These are phyloP conservation scores for Pythium pyrilobum DNA, from an alignment of 352 stramenopile species.

Conservation along the genomic window DNA sequence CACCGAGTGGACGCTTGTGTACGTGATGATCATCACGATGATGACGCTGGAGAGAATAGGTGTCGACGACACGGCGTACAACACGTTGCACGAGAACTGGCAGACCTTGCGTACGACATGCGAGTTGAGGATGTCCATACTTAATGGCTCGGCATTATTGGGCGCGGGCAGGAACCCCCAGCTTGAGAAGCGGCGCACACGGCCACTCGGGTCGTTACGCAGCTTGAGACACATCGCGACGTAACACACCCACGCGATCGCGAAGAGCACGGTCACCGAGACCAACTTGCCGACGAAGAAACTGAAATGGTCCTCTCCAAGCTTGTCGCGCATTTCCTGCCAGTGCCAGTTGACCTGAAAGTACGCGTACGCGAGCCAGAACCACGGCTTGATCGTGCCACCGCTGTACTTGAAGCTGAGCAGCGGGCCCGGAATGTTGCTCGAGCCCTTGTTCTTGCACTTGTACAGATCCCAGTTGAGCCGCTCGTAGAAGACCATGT, in stretches of 20 bases:
- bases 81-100: constrained; percentile 66
- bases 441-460: constrained; percentile 57
- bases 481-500: constrained; percentile 88
- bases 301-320: constrained; percentile 58
- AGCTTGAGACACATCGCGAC: constrained; percentile 62
- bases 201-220: constrained; percentile 57
- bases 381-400: constrained; percentile 68
- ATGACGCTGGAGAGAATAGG: constrained; percentile 57
- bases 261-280: constrained; percentile 53
- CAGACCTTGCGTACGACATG: constrained; percentile 61
- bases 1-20: constrained; percentile 43
- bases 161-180: constrained; percentile 45
- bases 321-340: constrained; percentile 48
- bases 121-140: constrained; percentile 70
- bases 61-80: constrained; percentile 65
- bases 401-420: constrained; percentile 82
- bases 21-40: constrained; percentile 44
- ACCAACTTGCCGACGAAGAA: constrained; percentile 59
- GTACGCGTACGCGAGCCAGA: constrained; percentile 77
- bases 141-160: constrained; percentile 43
- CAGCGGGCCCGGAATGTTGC: constrained; percentile 56
- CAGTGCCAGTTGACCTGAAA: constrained; percentile 85
- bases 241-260: constrained; percentile 61
- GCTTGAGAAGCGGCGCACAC: constrained; percentile 51
- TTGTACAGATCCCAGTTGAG: constrained; percentile 86